Conservation (phyloP, 768 basidiomycete species). For the Tulasnella sp. region DNA sequence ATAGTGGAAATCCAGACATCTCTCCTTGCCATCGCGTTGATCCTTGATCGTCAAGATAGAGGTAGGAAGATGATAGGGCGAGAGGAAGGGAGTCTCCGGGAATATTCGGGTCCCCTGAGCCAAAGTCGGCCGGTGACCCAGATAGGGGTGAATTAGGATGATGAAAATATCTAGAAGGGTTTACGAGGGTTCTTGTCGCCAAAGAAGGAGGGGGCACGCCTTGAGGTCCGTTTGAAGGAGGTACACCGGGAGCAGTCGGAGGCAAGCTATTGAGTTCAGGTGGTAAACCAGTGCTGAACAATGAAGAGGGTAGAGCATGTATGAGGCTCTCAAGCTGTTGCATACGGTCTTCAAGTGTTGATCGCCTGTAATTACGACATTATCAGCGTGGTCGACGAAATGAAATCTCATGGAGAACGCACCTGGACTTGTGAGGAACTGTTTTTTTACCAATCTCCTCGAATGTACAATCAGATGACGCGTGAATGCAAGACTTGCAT, state of each 20-base stretch:
- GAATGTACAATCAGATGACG: conserved; percentile 70
- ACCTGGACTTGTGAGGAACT: conserved; percentile 84
- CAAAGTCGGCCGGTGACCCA: not conserved
- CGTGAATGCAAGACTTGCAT: conserved; percentile 75
- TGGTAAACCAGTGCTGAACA: conserved; percentile 44
- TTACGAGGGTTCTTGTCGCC: conserved; percentile 63
- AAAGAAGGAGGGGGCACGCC: conserved; percentile 70
- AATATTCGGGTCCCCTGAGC: conserved; percentile 7
- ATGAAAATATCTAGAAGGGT: conserved; percentile 58
- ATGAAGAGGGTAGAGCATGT: conserved; percentile 68
- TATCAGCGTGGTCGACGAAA: not conserved
- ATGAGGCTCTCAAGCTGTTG: conserved; percentile 76
- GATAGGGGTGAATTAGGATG: conserved; percentile 8
- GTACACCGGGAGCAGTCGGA: conserved; percentile 8
- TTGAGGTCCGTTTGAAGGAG: conserved; percentile 31
- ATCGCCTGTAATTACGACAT: conserved; percentile 1
- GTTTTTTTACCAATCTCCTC: conserved; percentile 78
- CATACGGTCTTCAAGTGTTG: conserved; percentile 79
- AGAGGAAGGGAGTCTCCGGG: conserved; percentile 30
- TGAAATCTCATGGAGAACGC: not conserved
- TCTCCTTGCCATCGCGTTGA: conserved; percentile 87
- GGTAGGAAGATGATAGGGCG: conserved; percentile 61
- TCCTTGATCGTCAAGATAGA: conserved; percentile 80
- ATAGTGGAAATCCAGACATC: conserved; percentile 78
- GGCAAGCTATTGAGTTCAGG: conserved; percentile 2